phyloP scores from a whole-genome alignment of 208 protist species.

The Trypanosoma congolense region DNA sequence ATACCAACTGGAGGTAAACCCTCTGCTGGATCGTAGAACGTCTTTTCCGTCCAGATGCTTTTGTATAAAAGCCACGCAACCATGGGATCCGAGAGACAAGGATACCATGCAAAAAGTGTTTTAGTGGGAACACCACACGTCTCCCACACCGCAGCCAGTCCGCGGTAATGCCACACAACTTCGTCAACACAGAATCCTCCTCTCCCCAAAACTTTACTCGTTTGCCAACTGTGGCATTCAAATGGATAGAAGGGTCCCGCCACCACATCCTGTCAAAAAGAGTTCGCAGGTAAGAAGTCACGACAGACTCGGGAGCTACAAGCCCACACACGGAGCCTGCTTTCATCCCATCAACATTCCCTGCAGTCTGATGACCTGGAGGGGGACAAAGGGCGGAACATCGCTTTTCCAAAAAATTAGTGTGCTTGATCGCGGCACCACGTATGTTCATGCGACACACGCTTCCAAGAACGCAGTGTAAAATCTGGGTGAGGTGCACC shows the following conservation, averaged over 20 bases:
- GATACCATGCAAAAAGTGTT: slow-evolving; percentile 48
- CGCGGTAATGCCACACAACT: slow-evolving; percentile 23
- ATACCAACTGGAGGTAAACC: slow-evolving; percentile 52
- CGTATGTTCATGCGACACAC: slow-evolving; percentile 45
- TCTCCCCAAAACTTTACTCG: slow-evolving; percentile 41
- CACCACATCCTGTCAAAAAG: slow-evolving; percentile 31
- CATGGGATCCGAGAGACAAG: slow-evolving; percentile 58
- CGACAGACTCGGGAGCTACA: slow-evolving; percentile 28
- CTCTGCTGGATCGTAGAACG: slow-evolving; percentile 67
- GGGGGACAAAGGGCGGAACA: slow-evolving; percentile 1
- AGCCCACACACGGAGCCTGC: slow-evolving; percentile 20
- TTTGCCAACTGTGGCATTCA: neutral
- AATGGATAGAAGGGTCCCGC: slow-evolving; percentile 2
- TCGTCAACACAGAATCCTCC: slow-evolving; percentile 22
- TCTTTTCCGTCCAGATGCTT: slow-evolving; percentile 12
- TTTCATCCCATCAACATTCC: slow-evolving; percentile 3
- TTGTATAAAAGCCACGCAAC: slow-evolving; percentile 51
- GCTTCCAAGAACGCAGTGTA: slow-evolving; percentile 37
- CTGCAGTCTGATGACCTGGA: neutral
- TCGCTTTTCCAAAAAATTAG: slow-evolving; percentile 36
- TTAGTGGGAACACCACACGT: slow-evolving; percentile 36
- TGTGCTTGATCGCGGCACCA: slow-evolving; percentile 48
- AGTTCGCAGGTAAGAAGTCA: slow-evolving; percentile 44
- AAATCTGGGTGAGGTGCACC: slow-evolving; percentile 22
- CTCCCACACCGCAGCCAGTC: slow-evolving; percentile 47